Evolutionary conservation across 169 alveolate genomes (phyloP).

Genomic region (Condylostoma magnum): DNA sequence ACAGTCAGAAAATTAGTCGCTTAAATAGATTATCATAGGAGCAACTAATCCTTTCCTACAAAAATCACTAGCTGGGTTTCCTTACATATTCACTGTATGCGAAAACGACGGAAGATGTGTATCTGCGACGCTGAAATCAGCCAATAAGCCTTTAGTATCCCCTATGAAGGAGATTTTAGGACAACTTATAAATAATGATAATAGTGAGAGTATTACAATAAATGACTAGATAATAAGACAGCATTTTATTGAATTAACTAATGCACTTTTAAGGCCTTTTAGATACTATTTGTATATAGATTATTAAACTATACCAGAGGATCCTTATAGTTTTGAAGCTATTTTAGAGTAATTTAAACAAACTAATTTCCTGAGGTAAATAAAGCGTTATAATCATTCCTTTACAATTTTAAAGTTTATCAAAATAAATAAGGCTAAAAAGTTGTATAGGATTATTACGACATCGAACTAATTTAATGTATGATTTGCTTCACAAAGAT

Average conservation of each 20-base stretch:
- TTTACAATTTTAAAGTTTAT: neutral
- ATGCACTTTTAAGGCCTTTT: slow-evolving; percentile 14
- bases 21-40: slow-evolving; percentile 6
- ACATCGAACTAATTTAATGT: neutral
- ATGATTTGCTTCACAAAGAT: slow-evolving; percentile 21
- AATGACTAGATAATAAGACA: slow-evolving; percentile 5
- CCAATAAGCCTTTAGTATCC: neutral
- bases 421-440: neutral
- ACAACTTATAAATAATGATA: neutral
- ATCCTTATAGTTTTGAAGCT: neutral
- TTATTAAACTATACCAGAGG: neutral
- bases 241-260: slow-evolving; percentile 10
- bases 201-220: slow-evolving; percentile 2
- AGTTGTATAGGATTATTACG: slow-evolving; percentile 6
- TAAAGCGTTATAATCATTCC: neutral
- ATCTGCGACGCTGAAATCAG: neutral
- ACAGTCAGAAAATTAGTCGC: neutral
- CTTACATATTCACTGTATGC: neutral
- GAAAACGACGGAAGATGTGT: neutral
- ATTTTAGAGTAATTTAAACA: neutral
- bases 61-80: slow-evolving; percentile 2
- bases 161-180: neutral
- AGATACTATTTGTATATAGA: neutral
- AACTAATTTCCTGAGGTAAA: neutral
- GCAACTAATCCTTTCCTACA: slow-evolving; percentile 23